phyloP scores from a whole-genome alignment of 2,329 filamentous ascomycete genomes.

The Beauveria bassiana region DNA sequence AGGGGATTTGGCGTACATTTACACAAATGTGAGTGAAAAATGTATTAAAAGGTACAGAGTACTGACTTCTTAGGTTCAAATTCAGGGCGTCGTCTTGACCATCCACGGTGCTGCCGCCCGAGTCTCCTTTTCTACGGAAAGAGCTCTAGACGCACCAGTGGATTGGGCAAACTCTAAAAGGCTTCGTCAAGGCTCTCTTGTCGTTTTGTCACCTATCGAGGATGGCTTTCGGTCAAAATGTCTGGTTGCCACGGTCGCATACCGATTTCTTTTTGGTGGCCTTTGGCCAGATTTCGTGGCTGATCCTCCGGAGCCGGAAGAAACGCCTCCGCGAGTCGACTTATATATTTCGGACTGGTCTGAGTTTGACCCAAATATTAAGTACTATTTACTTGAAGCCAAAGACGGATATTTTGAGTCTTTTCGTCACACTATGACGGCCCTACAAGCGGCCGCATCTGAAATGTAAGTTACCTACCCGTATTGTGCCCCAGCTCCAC shows the following conservation, averaged over 20 bases:
- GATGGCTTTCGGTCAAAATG: constrained; percentile 61
- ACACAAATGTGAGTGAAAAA: constrained; percentile 51
- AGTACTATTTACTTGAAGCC: constrained; percentile 74
- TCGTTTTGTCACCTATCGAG: constrained; percentile 41
- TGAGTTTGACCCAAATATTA: constrained; percentile 61
- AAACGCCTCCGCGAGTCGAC: constrained; percentile 60
- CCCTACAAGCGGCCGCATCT: constrained; percentile 52
- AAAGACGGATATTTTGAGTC: constrained; percentile 70
- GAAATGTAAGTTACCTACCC: constrained; percentile 33
- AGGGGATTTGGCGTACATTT: constrained; percentile 50
- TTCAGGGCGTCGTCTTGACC: constrained; percentile 58
- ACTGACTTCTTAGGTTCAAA: constrained; percentile 45
- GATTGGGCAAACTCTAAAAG: constrained; percentile 51
- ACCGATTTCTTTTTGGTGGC: constrained; percentile 51
- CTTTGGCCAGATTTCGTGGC: constrained; percentile 44
- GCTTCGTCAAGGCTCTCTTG: constrained; percentile 43
- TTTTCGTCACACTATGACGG: constrained; percentile 61
- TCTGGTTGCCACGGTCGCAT: constrained; percentile 64
- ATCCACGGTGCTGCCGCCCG: constrained; percentile 56
- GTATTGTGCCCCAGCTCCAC: not conserved
- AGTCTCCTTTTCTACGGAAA: constrained; percentile 61
- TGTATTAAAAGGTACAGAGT: too few relatives aligned
- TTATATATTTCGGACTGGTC: constrained; percentile 58
- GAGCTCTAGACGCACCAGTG: constrained; percentile 55
- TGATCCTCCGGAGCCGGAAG: constrained; percentile 5